phyloP scores from a whole-genome alignment of 163 green algal genomes.

The Scenedesmus sp. region DNA sequence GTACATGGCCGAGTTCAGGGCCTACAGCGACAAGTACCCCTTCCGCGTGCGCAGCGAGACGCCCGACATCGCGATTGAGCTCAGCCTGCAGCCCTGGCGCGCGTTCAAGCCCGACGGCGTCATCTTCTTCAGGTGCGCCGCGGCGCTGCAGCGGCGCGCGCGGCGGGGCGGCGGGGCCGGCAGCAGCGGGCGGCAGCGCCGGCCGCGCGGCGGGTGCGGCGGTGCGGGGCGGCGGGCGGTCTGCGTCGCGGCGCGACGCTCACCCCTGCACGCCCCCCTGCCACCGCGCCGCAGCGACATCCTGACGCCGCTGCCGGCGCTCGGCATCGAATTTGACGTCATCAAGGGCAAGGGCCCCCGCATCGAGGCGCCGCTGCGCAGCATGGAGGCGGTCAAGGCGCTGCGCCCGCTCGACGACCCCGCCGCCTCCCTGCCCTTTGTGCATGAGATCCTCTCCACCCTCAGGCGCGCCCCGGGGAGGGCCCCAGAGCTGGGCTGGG shows the following conservation, averaged over 20 bases:
- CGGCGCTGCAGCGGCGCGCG: too few species aligned
- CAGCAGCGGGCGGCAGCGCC: too few species aligned
- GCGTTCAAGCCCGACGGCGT: constrained; percentile 96
- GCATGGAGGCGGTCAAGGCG: constrained; percentile 64
- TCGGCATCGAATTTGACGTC: constrained; percentile 99
- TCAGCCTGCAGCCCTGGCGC: constrained; percentile 93
- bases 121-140: constrained; percentile 99
- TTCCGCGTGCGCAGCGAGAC: constrained; percentile 97
- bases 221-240: too few species aligned
- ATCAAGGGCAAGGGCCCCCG: constrained; percentile 93
- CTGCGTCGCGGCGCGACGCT: too few species aligned
- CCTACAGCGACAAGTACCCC: constrained; percentile 91
- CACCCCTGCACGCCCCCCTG: too few species aligned
- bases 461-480: constrained; percentile 52
- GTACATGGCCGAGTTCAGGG: constrained; percentile 98
- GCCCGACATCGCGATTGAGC: constrained; percentile 96
- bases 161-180: too few species aligned
- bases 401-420: constrained; percentile 88
- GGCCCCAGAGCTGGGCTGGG: neutral
- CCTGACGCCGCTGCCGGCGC: constrained; percentile 95
- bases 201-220: too few species aligned
- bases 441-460: constrained; percentile 83
- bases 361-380: constrained; percentile 84
- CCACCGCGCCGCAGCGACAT: too few species aligned
- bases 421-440: constrained; percentile 80